Conservation (phyloP, 225 moss, liverwort and hornwort species). For the Polytrichum formosum region DNA sequence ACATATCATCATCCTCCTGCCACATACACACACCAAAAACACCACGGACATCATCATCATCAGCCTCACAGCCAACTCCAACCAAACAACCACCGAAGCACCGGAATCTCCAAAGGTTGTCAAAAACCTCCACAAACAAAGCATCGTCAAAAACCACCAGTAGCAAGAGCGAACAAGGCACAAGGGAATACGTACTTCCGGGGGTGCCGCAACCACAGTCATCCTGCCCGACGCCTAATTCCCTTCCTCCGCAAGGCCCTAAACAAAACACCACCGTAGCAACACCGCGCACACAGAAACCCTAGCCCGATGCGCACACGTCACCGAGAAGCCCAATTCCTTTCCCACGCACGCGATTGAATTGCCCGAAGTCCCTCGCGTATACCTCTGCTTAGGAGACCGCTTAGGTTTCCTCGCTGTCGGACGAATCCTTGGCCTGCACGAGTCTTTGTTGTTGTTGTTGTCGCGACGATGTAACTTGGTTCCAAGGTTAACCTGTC, state of each 20-base stretch:
- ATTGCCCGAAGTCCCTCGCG: no score
- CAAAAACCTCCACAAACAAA: neutral
- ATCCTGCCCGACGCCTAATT: constrained; percentile 34
- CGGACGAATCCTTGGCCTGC: no score
- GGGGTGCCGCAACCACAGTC: constrained; percentile 65
- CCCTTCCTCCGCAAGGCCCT: neutral
- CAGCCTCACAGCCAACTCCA: constrained; percentile 10
- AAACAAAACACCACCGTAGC: neutral
- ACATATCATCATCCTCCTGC: constrained; percentile 99
- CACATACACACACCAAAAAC: constrained; percentile 19
- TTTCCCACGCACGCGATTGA: no score
- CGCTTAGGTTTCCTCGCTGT: no score
- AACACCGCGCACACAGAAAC: neutral
- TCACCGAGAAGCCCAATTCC: neutral
- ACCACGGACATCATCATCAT: neutral
- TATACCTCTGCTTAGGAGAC: no score
- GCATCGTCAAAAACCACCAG: neutral
- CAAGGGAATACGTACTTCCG: constrained; percentile 30
- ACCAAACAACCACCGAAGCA: constrained; percentile 24
- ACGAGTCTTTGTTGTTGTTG: no score
- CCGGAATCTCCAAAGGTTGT: neutral
- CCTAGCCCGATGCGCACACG: neutral
- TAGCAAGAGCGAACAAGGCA: neutral
- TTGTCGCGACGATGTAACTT: no score
- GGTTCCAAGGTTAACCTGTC: no score